Percentiles rank a stretch among this genome's conserved stretches.
phyloP scores from a whole-genome alignment of 2,329 filamentous ascomycete species.

The Hortaea sp. region DNA sequence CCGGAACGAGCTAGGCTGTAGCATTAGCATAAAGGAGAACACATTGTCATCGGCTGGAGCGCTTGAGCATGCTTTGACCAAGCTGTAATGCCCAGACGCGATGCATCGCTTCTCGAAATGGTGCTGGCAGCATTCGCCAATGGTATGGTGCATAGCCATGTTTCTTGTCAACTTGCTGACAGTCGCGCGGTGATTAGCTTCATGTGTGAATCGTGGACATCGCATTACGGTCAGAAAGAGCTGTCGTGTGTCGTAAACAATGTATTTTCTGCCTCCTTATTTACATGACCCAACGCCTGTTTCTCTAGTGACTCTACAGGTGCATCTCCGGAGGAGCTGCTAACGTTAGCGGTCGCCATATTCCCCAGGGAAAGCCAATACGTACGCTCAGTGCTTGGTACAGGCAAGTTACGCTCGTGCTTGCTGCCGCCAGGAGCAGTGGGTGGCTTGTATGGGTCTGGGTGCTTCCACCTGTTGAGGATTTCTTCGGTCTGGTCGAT shows the following conservation, averaged over 20 bases:
- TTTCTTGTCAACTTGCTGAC: too few species aligned
- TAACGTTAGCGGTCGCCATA: neutral
- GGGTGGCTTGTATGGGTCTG: slow-evolving; percentile 81
- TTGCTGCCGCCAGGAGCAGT: slow-evolving; percentile 95
- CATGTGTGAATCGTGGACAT: too few species aligned
- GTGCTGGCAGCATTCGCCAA: too few species aligned
- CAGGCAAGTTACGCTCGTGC: slow-evolving; percentile 85
- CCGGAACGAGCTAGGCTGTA: neutral
- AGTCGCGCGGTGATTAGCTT: too few species aligned
- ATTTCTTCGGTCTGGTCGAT: slow-evolving; percentile 81
- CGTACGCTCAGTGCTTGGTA: slow-evolving; percentile 72
- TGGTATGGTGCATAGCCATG: too few species aligned
- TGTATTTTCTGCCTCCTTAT: slow-evolving; percentile 7
- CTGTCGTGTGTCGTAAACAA: neutral
- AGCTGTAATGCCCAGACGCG: too few species aligned
- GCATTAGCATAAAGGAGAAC: neutral
- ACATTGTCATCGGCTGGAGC: too few species aligned
- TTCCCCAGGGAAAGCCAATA: neutral
- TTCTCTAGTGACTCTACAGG: slow-evolving; percentile 22
- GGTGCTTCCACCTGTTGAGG: slow-evolving; percentile 92
- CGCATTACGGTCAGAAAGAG: neutral
- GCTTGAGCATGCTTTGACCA: too few species aligned
- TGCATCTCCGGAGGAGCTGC: slow-evolving; percentile 43
- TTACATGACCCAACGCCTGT: slow-evolving; percentile 11
- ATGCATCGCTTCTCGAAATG: too few species aligned